phyloP scores from a whole-genome alignment of 1,284 basidiomycete species.

The Naganishia albida region DNA sequence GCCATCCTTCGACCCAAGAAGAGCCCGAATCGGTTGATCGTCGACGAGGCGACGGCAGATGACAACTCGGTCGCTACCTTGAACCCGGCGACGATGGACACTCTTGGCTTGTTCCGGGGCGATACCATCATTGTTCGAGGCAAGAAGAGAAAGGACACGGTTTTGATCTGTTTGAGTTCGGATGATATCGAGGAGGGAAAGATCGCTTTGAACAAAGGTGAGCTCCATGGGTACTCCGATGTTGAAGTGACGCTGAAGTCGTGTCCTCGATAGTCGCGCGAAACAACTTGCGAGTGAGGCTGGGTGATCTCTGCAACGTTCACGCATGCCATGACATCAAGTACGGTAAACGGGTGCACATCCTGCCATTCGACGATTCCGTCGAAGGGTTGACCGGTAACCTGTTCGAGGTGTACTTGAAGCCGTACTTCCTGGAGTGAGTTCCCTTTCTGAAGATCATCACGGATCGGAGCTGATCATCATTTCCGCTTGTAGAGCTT shows the following conservation, averaged over 20 bases:
- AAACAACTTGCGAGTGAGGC: conserved; percentile 96
- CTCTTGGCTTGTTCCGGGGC: conserved; percentile 88
- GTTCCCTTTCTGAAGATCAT: conserved; percentile 29
- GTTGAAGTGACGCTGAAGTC: conserved; percentile 24
- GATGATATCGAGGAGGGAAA: conserved; percentile 97
- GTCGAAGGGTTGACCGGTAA: conserved; percentile 97
- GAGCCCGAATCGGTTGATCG: conserved; percentile 91
- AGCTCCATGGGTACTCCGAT: conserved; percentile 10
- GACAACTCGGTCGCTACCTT: conserved; percentile 89
- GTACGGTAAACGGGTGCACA: conserved; percentile 97
- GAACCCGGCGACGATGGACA: conserved; percentile 95
- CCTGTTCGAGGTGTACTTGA: conserved; percentile 97
- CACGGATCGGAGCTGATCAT: background rate
- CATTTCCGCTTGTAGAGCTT: conserved; percentile 59
- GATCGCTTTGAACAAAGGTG: conserved; percentile 93
- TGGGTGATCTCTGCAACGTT: conserved; percentile 92
- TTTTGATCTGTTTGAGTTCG: conserved; percentile 90
- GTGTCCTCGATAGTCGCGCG: conserved; percentile 70
- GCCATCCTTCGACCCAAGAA: conserved; percentile 94
- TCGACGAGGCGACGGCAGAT: conserved; percentile 86
- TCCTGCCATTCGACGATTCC: conserved; percentile 97
- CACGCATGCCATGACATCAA: conserved; percentile 98
- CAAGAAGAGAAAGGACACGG: conserved; percentile 93
- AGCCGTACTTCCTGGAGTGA: conserved; percentile 97
- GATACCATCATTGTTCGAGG: conserved; percentile 90